Percentiles rank a stretch among this genome's conserved stretches.
phyloP scores from a whole-genome alignment of 139 green algal genomes.

The Ulvella scutata region DNA sequence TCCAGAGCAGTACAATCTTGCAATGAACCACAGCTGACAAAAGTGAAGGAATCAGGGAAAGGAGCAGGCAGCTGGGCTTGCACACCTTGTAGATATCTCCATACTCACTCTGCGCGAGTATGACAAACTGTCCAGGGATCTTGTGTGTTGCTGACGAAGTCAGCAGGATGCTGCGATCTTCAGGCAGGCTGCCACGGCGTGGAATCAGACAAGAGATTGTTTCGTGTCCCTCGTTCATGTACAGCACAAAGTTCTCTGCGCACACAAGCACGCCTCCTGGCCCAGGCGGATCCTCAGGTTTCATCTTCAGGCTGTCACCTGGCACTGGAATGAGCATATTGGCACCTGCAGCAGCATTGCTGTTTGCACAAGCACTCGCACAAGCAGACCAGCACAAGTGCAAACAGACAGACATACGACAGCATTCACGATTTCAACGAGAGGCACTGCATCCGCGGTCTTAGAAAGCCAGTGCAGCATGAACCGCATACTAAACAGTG shows the following conservation, averaged over 20 bases:
- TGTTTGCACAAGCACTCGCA: too few species aligned
- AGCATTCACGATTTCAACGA: too few species aligned
- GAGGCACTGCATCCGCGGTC: too few species aligned
- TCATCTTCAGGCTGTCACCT: conserved; percentile 50
- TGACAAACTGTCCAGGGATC: conserved; percentile 17
- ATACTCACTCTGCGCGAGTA: conserved; percentile 77
- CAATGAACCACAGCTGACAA: too few species aligned
- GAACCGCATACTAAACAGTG: too few species aligned
- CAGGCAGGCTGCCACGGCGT: conserved; percentile 56
- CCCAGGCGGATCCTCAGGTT: conserved; percentile 7
- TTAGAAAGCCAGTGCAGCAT: too few species aligned
- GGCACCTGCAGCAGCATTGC: conserved; percentile 36
- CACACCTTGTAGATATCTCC: conserved; percentile 93
- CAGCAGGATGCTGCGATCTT: conserved; percentile 80
- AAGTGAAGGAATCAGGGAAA: too few species aligned
- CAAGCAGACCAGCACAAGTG: too few species aligned
- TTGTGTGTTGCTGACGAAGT: conserved; percentile 61
- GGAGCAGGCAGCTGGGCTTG: background rate
- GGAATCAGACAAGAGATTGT: conserved; percentile 56
- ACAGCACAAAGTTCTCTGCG: conserved; percentile 95
- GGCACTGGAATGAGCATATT: conserved; percentile 93
- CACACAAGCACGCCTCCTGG: conserved; percentile 87
- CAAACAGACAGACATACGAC: too few species aligned
- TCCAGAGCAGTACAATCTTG: too few species aligned
- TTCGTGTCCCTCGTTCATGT: conserved; percentile 55